Base-by-base conservation (phyloP, 108 stramenopile species). In the Schizochytrium sp. region DNA sequence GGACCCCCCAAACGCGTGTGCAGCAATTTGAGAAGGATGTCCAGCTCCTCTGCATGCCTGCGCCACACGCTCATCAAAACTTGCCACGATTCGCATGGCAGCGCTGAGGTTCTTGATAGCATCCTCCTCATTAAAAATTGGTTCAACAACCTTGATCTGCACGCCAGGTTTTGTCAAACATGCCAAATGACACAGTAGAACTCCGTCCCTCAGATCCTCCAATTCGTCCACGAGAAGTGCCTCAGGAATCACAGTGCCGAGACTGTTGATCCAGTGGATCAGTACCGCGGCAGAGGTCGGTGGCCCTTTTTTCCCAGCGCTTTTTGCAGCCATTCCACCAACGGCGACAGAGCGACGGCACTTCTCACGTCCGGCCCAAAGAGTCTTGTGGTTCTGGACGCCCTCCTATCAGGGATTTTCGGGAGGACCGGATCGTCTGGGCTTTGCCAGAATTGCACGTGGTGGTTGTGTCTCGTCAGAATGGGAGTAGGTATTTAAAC, bases 201-300 rank as follows among this genome's bases (percentile, higher is more conserved):
- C 50, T 5, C 76, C 76, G 53, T 83, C 76, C n/a, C 28, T 5
- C 7, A 83, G 53, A 53, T 83, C 76, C 47, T 42, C 15, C 76
- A 83, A 17, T 5, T 55, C 15, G 76, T 83, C 76, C 76, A 55
- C 76, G 76, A 83, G 47, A 28, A 83, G 76, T 42, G 76, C 76
- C 76, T 49, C 47, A n/a, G 76, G 76, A 17, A 55, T n/a, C 0
- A 40, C 76, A n/a, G 8, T 40, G 38, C 50, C 76, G 47, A 49
- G 50, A 42, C 47, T 49, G 53, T 83, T 83, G 28, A 49, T n/a
- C 76, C 76, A 83, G 53, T 83, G 76, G 8, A 83, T n/a, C 50
- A 83, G 47, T 13, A 83, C 64, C 64, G 64, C 64, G 42, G 64
- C 64, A 7, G 64, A 69, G 42, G 64, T 44, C 5, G 64, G 64